Evolutionary conservation across 306 rosid species (phyloP).

Genomic region (Crotalaria pallida): DNA sequence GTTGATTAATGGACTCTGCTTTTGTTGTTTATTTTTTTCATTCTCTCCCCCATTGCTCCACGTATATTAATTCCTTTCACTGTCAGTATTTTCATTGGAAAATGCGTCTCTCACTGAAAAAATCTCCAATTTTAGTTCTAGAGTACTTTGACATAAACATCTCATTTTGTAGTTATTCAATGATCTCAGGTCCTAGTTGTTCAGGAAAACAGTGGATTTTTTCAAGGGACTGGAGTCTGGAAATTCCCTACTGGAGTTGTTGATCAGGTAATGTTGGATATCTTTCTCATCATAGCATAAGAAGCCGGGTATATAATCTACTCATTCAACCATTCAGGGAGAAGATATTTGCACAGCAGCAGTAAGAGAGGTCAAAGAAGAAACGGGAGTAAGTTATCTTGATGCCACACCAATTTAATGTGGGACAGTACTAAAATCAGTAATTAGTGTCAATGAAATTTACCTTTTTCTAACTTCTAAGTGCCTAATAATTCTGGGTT

Average conservation of each 20-base stretch:
- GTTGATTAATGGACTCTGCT: neutral
- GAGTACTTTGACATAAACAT: neutral
- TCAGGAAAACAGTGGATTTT: conserved; percentile 56
- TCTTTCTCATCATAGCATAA: neutral
- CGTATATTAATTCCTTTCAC: neutral
- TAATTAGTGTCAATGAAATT: neutral
- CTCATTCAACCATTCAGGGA: conserved; percentile 36
- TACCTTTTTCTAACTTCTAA: neutral
- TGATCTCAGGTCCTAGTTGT: conserved; percentile 59
- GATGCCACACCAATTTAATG: neutral
- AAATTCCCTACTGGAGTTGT: conserved; percentile 77
- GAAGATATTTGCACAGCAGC: conserved; percentile 73
- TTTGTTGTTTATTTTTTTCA: conserved; percentile 1
- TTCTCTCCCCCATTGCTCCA: neutral
- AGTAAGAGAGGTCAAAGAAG: conserved; percentile 78
- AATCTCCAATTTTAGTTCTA: neutral
- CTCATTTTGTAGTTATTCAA: neutral
- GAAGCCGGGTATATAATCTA: neutral
- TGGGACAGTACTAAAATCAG: neutral
- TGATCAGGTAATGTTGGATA: conserved; percentile 47
- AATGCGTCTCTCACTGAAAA: neutral
- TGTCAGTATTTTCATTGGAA: neutral
- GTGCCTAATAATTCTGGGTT: conserved; percentile 4
- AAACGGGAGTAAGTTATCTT: conserved; percentile 64
- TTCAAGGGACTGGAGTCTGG: conserved; percentile 56